Base-by-base conservation (phyloP, 169 alveolate genomes). In the Plasmodium sp. region DNA sequence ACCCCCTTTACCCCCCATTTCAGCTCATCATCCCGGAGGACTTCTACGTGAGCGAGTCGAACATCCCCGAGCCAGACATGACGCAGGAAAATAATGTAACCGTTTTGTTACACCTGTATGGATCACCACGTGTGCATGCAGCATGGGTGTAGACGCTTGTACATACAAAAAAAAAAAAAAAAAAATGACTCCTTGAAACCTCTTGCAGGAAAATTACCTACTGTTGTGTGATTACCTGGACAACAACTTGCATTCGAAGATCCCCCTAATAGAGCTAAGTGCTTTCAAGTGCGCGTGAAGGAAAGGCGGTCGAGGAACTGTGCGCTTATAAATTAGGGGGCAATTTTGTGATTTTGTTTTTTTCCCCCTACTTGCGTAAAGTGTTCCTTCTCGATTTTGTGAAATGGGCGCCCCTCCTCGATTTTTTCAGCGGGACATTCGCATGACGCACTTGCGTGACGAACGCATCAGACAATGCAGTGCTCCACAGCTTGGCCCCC, bases 11-110 rank as follows among this genome's bases (percentile, higher is more conserved):
- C 36, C 72, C 45, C 62, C 2, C 14, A 36, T 33, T 62, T 71
- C 36, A 90, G 94, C 94, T 90, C 51, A 67, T 90, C 31, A 90
- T 90, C 27, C 94, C 94, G 43, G 94, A 90, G 79, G 92, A 90
- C 34, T 90, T 90, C 36, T 81, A 51, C 54, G 91, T 90, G 31
- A 36, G 84, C 79, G 82, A 90, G 54, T 80, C 94, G 3, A 36
- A 81, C 48, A 90, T 90, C 7, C 94, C 94, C 9, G 91, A 62
- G 33, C 94, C 94, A 71, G 41, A 90, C 56, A 90, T 90, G 14
- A 48, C n/a, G 27, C 90, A 48, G 7, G 74, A 80, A 51, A 81
- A 90, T 80, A n/a, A 90, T 34, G 94, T 90, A 90, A 90, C 27
- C 45, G 39, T 83, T 9, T 84, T 58, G 34, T 22, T 27, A 27